phyloP scores from a whole-genome alignment of 805 yeast genomes.

The Huiozyma naganishii region DNA sequence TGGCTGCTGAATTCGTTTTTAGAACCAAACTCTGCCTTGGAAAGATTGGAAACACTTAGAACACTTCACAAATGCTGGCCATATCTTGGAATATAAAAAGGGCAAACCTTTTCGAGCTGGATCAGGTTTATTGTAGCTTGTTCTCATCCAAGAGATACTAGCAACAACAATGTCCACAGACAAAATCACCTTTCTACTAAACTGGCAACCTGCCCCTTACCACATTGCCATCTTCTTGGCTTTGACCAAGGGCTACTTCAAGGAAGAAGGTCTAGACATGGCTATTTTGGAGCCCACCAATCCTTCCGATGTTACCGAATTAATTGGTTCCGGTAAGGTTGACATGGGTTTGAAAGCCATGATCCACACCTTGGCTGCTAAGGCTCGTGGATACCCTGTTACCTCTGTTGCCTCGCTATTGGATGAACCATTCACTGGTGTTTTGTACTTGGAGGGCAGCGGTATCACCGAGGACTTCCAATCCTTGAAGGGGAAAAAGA shows the following conservation, averaged over 20 bases:
- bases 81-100: no score
- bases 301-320: constrained; percentile 48
- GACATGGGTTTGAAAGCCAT: constrained; percentile 52
- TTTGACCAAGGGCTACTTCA: constrained; percentile 39
- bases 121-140: no score
- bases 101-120: no score
- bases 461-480: constrained; percentile 43
- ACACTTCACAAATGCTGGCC: no score
- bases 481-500: constrained; percentile 41
- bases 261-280: constrained; percentile 39
- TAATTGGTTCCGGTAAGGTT: constrained; percentile 45
- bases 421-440: constrained; percentile 50
- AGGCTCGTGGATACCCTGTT: constrained; percentile 47
- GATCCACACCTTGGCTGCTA: constrained; percentile 51
- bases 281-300: constrained; percentile 46
- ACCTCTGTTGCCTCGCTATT: constrained; percentile 45
- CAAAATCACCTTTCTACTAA: constrained; percentile 40
- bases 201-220: constrained; percentile 48
- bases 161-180: constrained; percentile 30
- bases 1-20: no score
- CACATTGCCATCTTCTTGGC: constrained; percentile 44
- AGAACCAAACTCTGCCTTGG: no score
- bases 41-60: no score
- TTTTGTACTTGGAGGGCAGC: constrained; percentile 38
- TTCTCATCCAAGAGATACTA: no score